Base-by-base conservation (phyloP, 176 grass and related monocot genomes). In the Oropetium thomaeum region DNA sequence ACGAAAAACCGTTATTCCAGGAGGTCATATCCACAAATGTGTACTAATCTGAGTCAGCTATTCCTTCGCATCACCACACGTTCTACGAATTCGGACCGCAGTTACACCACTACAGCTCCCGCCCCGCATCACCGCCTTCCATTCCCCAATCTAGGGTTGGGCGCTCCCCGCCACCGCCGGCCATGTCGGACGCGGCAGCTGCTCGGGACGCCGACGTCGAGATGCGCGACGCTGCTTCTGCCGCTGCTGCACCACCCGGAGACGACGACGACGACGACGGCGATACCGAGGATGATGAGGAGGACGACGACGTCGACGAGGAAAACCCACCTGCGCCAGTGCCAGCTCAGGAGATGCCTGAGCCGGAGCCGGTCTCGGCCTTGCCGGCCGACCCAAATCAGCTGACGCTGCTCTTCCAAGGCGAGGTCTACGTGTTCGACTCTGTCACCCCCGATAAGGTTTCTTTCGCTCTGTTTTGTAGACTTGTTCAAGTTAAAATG, bases 351-450 rank as follows among this genome's bases (percentile, higher is more conserved):
- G 70, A 54, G 55, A 51, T 70, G 41, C 25, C 70, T 44, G 81
- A 27, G 32, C 82, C 68, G 57, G 80, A 27, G 28, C 88, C 79
- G 34, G 81, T 87, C 39, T 80, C 82, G 26, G 67, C 76, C 35
- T 71, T 89, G 49, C 34, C 95, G 4, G 78, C 51, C 20, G 83
- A 16, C 71, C 86, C 84, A 25, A 94, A 92, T 84, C 95, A 98
- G 86, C 63, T 98, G 32, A 98, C 91, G 48, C 88, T 98, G 58
- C 75, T 94, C 69, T 98, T 98, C 86, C 91, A 98, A 79, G 95
- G 95, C 65, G 90, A 98, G 86, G 88, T 98, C 20, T 98, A 92
- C 75, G 91, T 98, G 51, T 98, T 98, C 88, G 95, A 97, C 63
- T 93, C 88, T 23, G 86, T 97, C 71, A 91, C 95, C 8, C 86